phyloP scores from a whole-genome alignment of 2,329 filamentous ascomycete species.

The Gnomoniopsis sp. region DNA sequence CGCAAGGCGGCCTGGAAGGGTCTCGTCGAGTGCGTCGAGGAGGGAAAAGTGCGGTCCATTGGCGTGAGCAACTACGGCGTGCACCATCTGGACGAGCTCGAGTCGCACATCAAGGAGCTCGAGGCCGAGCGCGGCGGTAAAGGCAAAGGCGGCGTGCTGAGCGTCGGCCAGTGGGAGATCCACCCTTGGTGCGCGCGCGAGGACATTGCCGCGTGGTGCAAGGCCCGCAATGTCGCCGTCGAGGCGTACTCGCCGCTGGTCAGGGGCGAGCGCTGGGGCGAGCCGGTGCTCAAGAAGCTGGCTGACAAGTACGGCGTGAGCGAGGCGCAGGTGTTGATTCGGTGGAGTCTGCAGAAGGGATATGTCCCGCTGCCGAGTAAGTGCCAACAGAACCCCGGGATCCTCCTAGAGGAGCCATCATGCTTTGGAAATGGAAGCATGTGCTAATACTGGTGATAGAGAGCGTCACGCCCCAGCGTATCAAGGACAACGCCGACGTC shows the following conservation, averaged over 20 bases:
- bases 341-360: constrained; percentile 80
- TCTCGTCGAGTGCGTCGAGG: constrained; percentile 60
- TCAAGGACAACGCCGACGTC: constrained; percentile 58
- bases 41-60: constrained; percentile 58
- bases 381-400: too few species aligned
- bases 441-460: constrained; percentile 37
- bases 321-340: constrained; percentile 72
- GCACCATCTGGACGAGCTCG: constrained; percentile 59
- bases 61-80: constrained; percentile 66
- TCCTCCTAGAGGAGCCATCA: too few species aligned
- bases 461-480: constrained; percentile 65
- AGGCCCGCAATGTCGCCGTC: constrained; percentile 57
- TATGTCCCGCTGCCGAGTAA: constrained; percentile 60
- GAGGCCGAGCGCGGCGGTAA: constrained; percentile 58
- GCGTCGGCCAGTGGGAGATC: constrained; percentile 84
- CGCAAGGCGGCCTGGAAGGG: constrained; percentile 61
- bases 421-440: background rate
- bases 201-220: constrained; percentile 78
- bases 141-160: constrained; percentile 69
- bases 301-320: constrained; percentile 70
- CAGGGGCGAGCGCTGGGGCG: constrained; percentile 66
- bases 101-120: constrained; percentile 56
- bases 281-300: constrained; percentile 61
- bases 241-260: constrained; percentile 63
- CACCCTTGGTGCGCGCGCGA: constrained; percentile 83